Evolutionary conservation across 2,329 filamentous ascomycete genomes (phyloP).

Genomic region (Pseudofabraea citricarpa): DNA sequence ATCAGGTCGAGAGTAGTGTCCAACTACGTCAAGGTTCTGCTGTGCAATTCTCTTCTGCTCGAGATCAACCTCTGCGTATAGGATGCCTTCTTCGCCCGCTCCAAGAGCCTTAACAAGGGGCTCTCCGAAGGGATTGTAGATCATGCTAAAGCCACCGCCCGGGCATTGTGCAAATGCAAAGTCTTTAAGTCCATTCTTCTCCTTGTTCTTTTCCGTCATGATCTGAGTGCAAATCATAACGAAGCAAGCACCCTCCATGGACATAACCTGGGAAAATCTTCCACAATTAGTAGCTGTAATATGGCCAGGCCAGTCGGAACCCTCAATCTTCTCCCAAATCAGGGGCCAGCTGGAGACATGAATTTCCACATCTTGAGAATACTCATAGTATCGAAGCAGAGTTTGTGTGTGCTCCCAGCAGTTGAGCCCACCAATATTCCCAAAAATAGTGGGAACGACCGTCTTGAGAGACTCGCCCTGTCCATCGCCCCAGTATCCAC

Average conservation of each 20-base stretch:
- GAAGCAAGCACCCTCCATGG: constrained; percentile 21
- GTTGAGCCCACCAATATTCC: constrained; percentile 1
- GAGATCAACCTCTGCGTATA: constrained; percentile 34
- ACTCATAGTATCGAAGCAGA: constrained; percentile 20
- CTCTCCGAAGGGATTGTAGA: constrained; percentile 26
- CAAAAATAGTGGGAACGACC: constrained; percentile 3
- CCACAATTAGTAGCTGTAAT: constrained; percentile 15
- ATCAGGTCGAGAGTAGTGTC: constrained; percentile 7
- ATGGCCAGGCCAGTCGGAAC: constrained; percentile 16
- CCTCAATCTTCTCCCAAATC: constrained; percentile 6
- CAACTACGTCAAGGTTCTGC: constrained; percentile 3
- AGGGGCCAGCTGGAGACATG: constrained; percentile 24
- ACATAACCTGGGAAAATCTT: constrained; percentile 17
- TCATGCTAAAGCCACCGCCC: constrained; percentile 25
- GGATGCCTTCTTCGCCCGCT: constrained; percentile 27
- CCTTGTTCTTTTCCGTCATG: constrained; percentile 17
- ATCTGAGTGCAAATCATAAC: constrained; percentile 20
- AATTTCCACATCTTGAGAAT: constrained; percentile 20
- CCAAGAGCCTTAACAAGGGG: constrained; percentile 21
- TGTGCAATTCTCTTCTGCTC: constrained; percentile 1
- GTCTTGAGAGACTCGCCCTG: constrained; percentile 2
- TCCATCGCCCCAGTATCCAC: constrained; percentile 13
- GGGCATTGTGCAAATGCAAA: constrained; percentile 9
- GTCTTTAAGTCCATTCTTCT: constrained; percentile 7
- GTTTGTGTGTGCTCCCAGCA: constrained; percentile 6